phyloP scores from a whole-genome alignment of 1,284 basidiomycete genomes.

The Athelia sp. region DNA sequence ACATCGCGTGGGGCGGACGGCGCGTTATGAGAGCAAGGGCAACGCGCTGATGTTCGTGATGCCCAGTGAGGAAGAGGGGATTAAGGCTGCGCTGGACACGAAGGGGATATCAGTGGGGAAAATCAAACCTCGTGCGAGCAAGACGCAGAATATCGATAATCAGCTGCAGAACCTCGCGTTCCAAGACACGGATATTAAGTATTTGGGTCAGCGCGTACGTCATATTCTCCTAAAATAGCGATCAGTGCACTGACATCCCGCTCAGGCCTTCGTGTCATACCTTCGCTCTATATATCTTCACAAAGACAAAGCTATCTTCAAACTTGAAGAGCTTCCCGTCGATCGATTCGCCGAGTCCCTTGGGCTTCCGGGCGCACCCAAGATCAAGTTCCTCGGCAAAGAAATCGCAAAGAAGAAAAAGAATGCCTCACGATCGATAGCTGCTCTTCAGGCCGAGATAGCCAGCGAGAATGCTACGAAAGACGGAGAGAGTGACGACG shows the following conservation, averaged over 20 bases:
- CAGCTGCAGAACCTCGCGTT: conserved; percentile 93
- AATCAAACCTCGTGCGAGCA: conserved; percentile 90
- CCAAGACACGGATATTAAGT: conserved; percentile 96
- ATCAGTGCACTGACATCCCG: no score
- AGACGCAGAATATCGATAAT: conserved; percentile 82
- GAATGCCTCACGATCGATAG: conserved; percentile 52
- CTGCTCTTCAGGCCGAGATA: conserved; percentile 32
- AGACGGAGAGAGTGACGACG: conserved; percentile 23
- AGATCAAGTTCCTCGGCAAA: conserved; percentile 86
- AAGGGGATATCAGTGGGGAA: conserved; percentile 76
- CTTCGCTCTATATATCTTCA: conserved; percentile 91
- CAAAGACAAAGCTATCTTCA: conserved; percentile 92
- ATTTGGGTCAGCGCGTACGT: conserved; percentile 87
- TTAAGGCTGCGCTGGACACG: conserved; percentile 66
- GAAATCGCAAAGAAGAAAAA: conserved; percentile 73
- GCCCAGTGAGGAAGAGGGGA: conserved; percentile 92
- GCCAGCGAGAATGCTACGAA: conserved; percentile 20
- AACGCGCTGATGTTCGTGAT: conserved; percentile 81
- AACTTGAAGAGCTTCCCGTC: conserved; percentile 77
- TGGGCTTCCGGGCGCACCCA: conserved; percentile 92
- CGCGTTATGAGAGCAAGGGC: conserved; percentile 88
- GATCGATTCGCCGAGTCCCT: conserved; percentile 86
- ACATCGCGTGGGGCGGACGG: conserved; percentile 94
- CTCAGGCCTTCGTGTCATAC: conserved; percentile 98
- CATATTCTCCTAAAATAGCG: no score